These are phyloP conservation scores for Cylindrodendrum hubeiense DNA, from an alignment of 2,329 filamentous ascomycete species.

Conservation along the genomic window DNA sequence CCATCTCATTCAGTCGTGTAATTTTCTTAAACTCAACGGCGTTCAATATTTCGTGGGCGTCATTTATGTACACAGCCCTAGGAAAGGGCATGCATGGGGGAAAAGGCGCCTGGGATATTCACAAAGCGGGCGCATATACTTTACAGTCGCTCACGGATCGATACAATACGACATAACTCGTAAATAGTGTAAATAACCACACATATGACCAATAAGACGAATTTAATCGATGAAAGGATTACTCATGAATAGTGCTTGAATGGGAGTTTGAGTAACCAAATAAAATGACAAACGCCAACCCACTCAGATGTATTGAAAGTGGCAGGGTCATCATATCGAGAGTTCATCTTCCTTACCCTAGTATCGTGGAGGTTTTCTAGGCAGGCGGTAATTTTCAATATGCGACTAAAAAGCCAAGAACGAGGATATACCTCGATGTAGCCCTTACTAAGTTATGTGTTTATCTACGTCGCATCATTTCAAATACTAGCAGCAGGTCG, in stretches of 20 bases:
- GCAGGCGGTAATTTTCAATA: no score
- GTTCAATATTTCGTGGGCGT: background rate
- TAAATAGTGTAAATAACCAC: constrained; percentile 1
- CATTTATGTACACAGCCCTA: background rate
- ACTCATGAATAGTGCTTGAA: background rate
- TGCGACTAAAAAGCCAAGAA: no score
- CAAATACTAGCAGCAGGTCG: no score
- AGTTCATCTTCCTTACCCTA: no score
- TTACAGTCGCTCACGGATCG: background rate
- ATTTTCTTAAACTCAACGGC: constrained; percentile 1
- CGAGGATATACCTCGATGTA: no score
- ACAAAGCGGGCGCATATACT: background rate
- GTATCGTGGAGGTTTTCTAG: no score
- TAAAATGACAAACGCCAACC: no score
- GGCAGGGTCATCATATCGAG: no score
- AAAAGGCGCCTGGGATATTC: constrained; percentile 8
- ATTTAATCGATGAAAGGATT: background rate
- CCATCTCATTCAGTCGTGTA: constrained; percentile 9
- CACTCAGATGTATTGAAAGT: no score
- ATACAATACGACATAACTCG: background rate
- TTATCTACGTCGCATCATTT: no score
- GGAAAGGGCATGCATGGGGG: background rate
- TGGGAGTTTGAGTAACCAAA: background rate
- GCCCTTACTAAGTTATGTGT: no score
- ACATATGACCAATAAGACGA: background rate